phyloP scores from a whole-genome alignment of 345 rosid genomes.

The Cardiospermum halicacabum region DNA sequence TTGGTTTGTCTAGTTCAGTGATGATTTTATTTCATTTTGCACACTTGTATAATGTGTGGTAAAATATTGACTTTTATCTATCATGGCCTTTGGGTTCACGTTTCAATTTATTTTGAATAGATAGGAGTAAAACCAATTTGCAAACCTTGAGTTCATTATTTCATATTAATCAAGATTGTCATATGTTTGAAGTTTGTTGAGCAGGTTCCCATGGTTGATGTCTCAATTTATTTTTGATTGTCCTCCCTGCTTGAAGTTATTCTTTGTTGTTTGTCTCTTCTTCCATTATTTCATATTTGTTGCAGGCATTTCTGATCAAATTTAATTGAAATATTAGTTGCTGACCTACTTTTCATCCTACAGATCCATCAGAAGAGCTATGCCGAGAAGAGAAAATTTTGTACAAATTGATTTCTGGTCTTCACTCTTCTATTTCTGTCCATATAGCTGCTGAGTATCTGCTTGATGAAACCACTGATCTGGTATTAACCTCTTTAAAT shows the following conservation, averaged over 20 bases:
- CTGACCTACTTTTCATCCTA: conserved; percentile 12
- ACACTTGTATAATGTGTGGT: background rate
- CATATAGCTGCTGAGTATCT: conserved; percentile 89
- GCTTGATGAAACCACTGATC: conserved; percentile 65
- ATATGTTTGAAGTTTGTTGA: background rate
- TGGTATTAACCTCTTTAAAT: conserved; percentile 38
- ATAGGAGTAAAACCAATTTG: background rate
- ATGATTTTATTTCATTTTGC: background rate
- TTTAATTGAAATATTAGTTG: background rate
- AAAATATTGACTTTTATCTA: background rate
- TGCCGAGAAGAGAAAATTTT: conserved; percentile 86
- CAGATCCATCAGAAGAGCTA: conserved; percentile 69
- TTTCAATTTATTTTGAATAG: background rate
- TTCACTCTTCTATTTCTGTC: conserved; percentile 89
- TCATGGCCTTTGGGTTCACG: background rate
- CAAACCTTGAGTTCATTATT: background rate
- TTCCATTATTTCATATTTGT: conserved; percentile 6
- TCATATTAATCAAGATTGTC: background rate
- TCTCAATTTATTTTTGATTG: background rate
- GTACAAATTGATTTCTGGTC: conserved; percentile 93
- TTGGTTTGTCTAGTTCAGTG: background rate
- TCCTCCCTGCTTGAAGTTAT: background rate
- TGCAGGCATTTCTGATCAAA: background rate
- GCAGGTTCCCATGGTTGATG: background rate
- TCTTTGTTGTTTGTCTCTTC: background rate